These are phyloP conservation scores for Rubroshorea leprosula DNA, from an alignment of 345 rosid genomes.

Conservation along the genomic window DNA sequence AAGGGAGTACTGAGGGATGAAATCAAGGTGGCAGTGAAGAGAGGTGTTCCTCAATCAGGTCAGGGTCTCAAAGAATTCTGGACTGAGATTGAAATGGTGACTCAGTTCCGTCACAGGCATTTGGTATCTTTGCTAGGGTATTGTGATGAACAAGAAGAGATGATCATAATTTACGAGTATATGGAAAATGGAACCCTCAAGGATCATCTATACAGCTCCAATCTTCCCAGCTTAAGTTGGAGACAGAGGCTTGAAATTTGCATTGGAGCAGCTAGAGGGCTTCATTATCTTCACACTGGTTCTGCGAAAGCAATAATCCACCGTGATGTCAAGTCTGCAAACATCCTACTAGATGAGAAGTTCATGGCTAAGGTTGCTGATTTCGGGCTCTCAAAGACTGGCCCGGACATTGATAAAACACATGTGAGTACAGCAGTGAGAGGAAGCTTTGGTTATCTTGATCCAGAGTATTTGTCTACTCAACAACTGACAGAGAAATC, in stretches of 20 bases:
- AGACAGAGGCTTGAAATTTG: constrained; percentile 37
- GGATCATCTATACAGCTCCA: constrained; percentile 33
- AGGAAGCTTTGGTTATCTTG: constrained; percentile 42
- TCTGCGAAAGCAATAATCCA: constrained; percentile 36
- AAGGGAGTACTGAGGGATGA: constrained; percentile 31
- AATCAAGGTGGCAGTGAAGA: constrained; percentile 32
- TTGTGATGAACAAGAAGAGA: constrained; percentile 16
- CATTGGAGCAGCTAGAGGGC: constrained; percentile 41
- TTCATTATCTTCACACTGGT: constrained; percentile 43
- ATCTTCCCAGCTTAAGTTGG: constrained; percentile 32
- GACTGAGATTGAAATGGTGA: constrained; percentile 14
- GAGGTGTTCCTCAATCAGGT: constrained; percentile 17
- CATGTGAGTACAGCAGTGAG: constrained; percentile 42
- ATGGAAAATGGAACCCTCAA: constrained; percentile 42
- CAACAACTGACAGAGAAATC: constrained; percentile 44
- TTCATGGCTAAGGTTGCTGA: constrained; percentile 44
- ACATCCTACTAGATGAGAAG: constrained; percentile 37
- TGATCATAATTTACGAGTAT: constrained; percentile 31
- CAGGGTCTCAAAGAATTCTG: constrained; percentile 12
- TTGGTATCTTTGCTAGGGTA: constrained; percentile 16
- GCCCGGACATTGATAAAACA: constrained; percentile 37
- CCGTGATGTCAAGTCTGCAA: constrained; percentile 40
- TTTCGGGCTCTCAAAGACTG: constrained; percentile 39
- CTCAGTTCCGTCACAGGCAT: constrained; percentile 17
- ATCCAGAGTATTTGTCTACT: constrained; percentile 38